A percentile compares a stretch with the other conserved stretches of the same genome.
Evolutionary conservation across 495 filamentous ascomycete genomes (phyloP).

Genomic region (Annulohypoxylon moriforme): DNA sequence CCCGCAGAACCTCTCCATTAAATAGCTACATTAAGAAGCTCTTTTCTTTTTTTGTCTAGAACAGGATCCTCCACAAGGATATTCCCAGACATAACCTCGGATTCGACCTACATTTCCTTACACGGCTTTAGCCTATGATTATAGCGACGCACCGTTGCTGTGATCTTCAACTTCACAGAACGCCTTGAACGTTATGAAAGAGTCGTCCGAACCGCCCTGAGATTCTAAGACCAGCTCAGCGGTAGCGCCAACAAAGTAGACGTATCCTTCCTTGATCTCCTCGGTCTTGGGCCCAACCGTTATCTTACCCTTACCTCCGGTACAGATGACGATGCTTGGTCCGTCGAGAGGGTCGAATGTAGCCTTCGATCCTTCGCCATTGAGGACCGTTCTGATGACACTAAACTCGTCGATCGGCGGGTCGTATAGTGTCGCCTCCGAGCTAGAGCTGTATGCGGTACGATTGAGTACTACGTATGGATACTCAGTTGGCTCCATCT

Average conservation of each 20-base stretch:
- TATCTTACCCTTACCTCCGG: conserved; percentile 81
- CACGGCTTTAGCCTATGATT: not conserved
- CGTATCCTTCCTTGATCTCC: conserved; percentile 79
- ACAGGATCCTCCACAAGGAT: not conserved
- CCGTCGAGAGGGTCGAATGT: conserved; percentile 89
- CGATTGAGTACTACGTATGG: conserved; percentile 83
- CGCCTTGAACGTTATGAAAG: conserved; percentile 91
- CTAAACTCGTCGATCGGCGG: conserved; percentile 97
- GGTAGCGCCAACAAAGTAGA: conserved; percentile 93
- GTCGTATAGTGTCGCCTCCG: conserved; percentile 80
- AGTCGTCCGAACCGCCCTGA: conserved; percentile 65
- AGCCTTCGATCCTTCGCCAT: conserved; percentile 76
- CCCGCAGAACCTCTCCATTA: not conserved
- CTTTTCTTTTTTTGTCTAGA: not conserved
- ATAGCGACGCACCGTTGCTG: conserved; percentile 43
- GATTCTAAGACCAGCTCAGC: conserved; percentile 85
- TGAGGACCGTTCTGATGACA: conserved; percentile 83
- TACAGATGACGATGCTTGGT: conserved; percentile 93
- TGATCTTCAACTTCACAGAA: conserved; percentile 82
- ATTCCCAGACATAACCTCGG: not conserved
- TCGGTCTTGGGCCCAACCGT: conserved; percentile 79
- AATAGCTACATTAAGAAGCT: not conserved
- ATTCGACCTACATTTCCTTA: not conserved
- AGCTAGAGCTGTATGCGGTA: conserved; percentile 78
- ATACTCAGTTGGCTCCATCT: conserved; percentile 86